Conservation (phyloP, 768 basidiomycete genomes). For the Russula sp. region DNA sequence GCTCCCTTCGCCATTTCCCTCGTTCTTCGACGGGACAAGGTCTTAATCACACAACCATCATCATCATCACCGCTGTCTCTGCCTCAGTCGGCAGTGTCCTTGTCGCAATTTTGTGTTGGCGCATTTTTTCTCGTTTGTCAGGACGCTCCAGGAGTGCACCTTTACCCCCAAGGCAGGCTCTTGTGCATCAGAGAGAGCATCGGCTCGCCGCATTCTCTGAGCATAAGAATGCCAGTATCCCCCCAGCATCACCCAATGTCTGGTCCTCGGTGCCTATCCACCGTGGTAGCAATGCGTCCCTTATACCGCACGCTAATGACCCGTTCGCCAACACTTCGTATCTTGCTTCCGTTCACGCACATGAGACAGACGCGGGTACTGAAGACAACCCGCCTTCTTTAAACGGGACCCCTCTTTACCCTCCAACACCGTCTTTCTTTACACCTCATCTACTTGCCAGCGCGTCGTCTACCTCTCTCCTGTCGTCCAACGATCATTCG, state of each 20-base stretch:
- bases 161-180: conserved; percentile 58
- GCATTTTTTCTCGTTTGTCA: conserved; percentile 34
- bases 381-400: neutral
- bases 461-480: conserved; percentile 14
- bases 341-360: conserved; percentile 20
- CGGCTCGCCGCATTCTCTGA: conserved; percentile 40
- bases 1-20: conserved; percentile 2
- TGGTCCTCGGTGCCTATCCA: conserved; percentile 20
- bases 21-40: neutral
- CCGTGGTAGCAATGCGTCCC: conserved; percentile 34
- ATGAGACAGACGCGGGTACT: conserved; percentile 12
- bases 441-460: neutral
- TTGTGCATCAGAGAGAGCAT: conserved; percentile 55
- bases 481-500: neutral
- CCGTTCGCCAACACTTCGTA: neutral
- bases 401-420: neutral
- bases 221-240: conserved; percentile 23
- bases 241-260: conserved; percentile 25
- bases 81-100: conserved; percentile 38
- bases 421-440: conserved; percentile 7
- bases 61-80: conserved; percentile 47
- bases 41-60: conserved; percentile 34
- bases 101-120: conserved; percentile 35
- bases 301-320: conserved; percentile 27
- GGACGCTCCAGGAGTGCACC: conserved; percentile 37